phyloP scores from a whole-genome alignment of 345 rosid species.

The Moricandia moricandioides region DNA sequence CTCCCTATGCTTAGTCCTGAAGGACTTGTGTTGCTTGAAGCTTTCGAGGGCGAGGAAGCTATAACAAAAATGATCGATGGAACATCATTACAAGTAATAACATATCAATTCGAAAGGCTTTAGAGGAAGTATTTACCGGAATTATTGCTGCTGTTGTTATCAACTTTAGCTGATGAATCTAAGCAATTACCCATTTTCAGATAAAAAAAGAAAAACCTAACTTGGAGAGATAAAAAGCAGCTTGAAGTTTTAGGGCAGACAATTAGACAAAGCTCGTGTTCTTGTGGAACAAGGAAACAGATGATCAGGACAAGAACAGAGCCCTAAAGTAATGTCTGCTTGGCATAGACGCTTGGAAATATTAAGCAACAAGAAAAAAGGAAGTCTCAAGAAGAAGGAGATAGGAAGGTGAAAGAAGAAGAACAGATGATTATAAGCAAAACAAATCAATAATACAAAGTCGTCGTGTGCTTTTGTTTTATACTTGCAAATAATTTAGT shows the following conservation, averaged over 20 bases:
- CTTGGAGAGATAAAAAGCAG: not conserved
- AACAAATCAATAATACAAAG: not conserved
- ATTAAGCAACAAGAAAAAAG: not conserved
- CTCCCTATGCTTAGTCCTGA: constrained; percentile 45
- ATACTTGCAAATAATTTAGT: not conserved
- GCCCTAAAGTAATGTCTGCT: constrained; percentile 2
- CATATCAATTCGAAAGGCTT: not conserved
- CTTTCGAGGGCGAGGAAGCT: constrained; percentile 70
- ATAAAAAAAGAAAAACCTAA: not conserved
- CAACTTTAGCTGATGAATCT: constrained; percentile 61
- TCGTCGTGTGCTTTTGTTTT: constrained; percentile 12
- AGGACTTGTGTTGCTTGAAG: constrained; percentile 63
- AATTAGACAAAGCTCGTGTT: constrained; percentile 20
- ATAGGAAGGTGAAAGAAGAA: constrained; percentile 28
- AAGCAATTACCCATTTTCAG: constrained; percentile 72
- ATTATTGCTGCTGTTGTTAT: constrained; percentile 50
- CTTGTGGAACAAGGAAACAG: constrained; percentile 4
- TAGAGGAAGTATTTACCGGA: constrained; percentile 45
- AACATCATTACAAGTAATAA: not conserved
- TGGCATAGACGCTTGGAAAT: not conserved
- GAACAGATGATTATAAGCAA: constrained; percentile 1
- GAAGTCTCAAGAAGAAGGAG: constrained; percentile 18
- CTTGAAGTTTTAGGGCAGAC: not conserved
- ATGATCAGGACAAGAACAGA: constrained; percentile 14
- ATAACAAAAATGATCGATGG: constrained; percentile 21